A percentile compares a stretch with the other conserved stretches of the same genome.
Conservation (phyloP, 257 asterid genomes). For the Galeopsis tetrahit region DNA sequence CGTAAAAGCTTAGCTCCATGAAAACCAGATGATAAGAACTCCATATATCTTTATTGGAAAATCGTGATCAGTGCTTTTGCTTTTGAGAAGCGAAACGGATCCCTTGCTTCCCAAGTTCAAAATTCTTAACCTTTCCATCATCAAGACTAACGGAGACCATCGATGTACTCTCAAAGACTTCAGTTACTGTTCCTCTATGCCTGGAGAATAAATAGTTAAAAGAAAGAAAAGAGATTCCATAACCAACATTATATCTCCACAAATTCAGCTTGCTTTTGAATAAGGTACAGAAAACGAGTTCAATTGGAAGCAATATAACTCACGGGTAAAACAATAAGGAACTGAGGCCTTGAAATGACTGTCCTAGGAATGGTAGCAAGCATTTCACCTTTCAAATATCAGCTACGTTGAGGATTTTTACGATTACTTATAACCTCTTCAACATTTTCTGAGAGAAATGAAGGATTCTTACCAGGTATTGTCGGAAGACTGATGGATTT, state of each 20-base stretch:
- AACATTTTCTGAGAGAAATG: neutral
- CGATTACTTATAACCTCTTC: neutral
- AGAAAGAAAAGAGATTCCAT: constrained; percentile 3
- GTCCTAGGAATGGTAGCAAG: neutral
- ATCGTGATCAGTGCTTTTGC: constrained; percentile 46
- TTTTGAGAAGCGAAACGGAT: constrained; percentile 86
- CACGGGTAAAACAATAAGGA: neutral
- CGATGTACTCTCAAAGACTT: constrained; percentile 57
- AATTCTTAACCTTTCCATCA: constrained; percentile 65
- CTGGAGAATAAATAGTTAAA: constrained; percentile 27
- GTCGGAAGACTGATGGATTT: constrained; percentile 78
- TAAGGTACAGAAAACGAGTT: neutral
- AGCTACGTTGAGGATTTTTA: constrained; percentile 6
- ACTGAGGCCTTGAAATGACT: constrained; percentile 2
- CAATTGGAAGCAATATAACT: constrained; percentile 15
- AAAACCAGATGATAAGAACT: neutral
- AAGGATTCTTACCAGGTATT: constrained; percentile 68
- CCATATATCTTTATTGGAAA: neutral
- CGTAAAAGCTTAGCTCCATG: neutral
- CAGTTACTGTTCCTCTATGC: constrained; percentile 45
- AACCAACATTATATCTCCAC: neutral
- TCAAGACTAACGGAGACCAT: constrained; percentile 71
- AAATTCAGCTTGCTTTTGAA: neutral
- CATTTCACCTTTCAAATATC: constrained; percentile 6
- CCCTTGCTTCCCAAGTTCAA: constrained; percentile 92